Evolutionary conservation across 768 basidiomycete genomes (phyloP).

Genomic region (Boletus speciosus): DNA sequence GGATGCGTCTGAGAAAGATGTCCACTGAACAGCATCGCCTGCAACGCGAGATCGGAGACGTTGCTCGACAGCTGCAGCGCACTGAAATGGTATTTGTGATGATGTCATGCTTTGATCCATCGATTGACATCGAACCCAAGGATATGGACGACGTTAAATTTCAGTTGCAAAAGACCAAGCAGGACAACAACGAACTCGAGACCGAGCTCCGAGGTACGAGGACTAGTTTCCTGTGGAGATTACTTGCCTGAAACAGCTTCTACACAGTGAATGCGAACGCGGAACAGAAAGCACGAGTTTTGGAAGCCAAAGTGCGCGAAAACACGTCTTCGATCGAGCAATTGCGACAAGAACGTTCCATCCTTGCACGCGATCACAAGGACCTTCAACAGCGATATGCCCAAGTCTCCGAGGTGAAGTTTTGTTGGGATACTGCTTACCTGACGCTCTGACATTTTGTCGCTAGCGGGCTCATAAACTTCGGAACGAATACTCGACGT

Average conservation of each 20-base stretch:
- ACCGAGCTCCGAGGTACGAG: constrained; percentile 64
- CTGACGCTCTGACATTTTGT: not conserved
- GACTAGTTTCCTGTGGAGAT: not conserved
- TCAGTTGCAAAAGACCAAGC: constrained; percentile 66
- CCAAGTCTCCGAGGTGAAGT: constrained; percentile 62
- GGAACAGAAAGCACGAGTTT: constrained; percentile 69
- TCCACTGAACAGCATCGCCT: constrained; percentile 59
- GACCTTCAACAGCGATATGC: constrained; percentile 65
- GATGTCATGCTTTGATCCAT: not conserved
- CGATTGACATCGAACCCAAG: constrained; percentile 35
- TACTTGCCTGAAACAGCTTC: not conserved
- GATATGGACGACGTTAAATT: constrained; percentile 76
- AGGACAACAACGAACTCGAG: constrained; percentile 71
- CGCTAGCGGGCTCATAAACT: constrained; percentile 59
- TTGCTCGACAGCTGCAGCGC: constrained; percentile 61
- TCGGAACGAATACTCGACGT: constrained; percentile 55
- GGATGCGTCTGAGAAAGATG: constrained; percentile 59
- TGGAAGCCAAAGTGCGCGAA: constrained; percentile 65
- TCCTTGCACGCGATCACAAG: constrained; percentile 68
- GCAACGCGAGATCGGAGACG: constrained; percentile 61
- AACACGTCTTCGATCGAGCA: constrained; percentile 70
- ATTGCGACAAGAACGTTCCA: constrained; percentile 71
- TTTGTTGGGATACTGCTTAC: not conserved
- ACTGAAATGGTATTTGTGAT: constrained; percentile 58
- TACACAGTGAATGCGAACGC: constrained; percentile 55